These are phyloP conservation scores for Clonostachys rhizophaga DNA, from an alignment of 2,329 filamentous ascomycete genomes.

Conservation along the genomic window DNA sequence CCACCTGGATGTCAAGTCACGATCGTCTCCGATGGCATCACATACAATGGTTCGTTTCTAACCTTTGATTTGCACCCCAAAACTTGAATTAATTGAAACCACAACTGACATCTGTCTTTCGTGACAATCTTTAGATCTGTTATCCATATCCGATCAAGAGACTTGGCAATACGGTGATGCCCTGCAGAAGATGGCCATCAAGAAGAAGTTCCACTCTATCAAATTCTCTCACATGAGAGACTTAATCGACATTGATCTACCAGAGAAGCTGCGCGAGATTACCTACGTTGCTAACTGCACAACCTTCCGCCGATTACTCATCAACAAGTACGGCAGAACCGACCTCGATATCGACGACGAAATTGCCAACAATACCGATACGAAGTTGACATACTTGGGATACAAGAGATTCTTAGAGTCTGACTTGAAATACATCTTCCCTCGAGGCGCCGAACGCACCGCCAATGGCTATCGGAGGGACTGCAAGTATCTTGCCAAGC, in stretches of 20 bases:
- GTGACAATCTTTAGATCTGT: constrained; percentile 26
- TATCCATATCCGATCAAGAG: constrained; percentile 38
- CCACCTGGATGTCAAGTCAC: constrained; percentile 18
- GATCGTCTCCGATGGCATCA: constrained; percentile 48
- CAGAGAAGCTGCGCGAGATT: constrained; percentile 33
- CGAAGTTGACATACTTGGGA: constrained; percentile 18
- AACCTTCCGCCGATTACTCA: constrained; percentile 17
- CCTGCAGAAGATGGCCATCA: constrained; percentile 27
- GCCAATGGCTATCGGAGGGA: constrained; percentile 15
- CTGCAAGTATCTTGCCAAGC: constrained; percentile 18
- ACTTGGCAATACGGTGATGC: constrained; percentile 44
- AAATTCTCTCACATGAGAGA: constrained; percentile 39
- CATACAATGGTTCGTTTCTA: constrained; percentile 40
- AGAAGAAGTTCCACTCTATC: constrained; percentile 32
- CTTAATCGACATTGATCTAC: constrained; percentile 29
- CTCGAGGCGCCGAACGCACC: constrained; percentile 8
- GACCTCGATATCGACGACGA: constrained; percentile 18
- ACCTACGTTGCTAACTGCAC: constrained; percentile 22
- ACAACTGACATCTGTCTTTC: background rate
- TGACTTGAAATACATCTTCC: constrained; percentile 19
- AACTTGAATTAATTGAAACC: too few relatives aligned
- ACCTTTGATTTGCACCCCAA: background rate
- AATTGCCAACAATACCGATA: constrained; percentile 17
- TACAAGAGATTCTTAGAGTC: constrained; percentile 20
- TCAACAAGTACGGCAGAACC: constrained; percentile 13